Evolutionary conservation across 2,329 filamentous ascomycete species (phyloP).

Genomic region (Monosporascus sp.): DNA sequence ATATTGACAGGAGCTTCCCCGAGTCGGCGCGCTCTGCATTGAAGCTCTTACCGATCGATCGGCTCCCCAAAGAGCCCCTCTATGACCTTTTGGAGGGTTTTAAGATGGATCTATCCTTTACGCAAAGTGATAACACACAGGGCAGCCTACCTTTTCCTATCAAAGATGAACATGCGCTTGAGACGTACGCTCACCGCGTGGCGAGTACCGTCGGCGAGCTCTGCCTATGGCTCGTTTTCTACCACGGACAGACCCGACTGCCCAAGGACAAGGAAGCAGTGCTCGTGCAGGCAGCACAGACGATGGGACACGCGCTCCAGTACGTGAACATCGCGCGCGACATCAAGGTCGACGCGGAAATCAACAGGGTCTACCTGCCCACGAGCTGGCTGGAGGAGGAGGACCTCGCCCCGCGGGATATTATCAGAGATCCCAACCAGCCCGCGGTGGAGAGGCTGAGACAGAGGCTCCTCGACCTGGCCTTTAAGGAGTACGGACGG

Average conservation of each 20-base stretch:
- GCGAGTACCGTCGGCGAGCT: conserved; percentile 68
- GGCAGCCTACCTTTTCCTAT: conserved; percentile 46
- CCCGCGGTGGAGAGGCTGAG: conserved; percentile 45
- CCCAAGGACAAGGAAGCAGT: conserved; percentile 27
- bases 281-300: conserved; percentile 51
- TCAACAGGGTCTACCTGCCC: conserved; percentile 65
- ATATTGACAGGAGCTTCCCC: conserved; percentile 47
- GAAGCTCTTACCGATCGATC: conserved; percentile 50
- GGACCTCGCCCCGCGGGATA: conserved; percentile 46
- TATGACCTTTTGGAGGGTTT: conserved; percentile 64
- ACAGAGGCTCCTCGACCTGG: conserved; percentile 49
- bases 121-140: conserved; percentile 3
- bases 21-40: conserved; percentile 47
- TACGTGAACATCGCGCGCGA: conserved; percentile 74
- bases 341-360: conserved; percentile 60
- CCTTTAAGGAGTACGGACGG: conserved; percentile 54
- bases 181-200: conserved; percentile 60
- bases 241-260: conserved; percentile 39
- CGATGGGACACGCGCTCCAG: conserved; percentile 71
- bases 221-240: conserved; percentile 61
- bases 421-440: conserved; percentile 45
- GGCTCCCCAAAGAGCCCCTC: conserved; percentile 54
- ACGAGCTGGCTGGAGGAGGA: conserved; percentile 56
- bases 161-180: conserved; percentile 49
- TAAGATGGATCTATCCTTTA: conserved; percentile 60